Evolutionary conservation across 441 rosid species (phyloP).

Genomic region (Gossypium davidsonii): DNA sequence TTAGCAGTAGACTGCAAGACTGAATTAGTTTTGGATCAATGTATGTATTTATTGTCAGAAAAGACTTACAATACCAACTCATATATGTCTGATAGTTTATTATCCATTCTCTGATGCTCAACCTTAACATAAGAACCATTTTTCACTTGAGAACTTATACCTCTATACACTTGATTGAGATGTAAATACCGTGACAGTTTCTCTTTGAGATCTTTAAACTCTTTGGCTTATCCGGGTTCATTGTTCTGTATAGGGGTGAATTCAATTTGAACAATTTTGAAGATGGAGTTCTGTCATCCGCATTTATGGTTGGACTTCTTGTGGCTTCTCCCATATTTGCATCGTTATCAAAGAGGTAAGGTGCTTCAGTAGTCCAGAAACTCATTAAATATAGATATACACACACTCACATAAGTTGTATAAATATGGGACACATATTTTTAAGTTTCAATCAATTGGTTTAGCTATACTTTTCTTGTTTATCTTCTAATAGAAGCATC

Average conservation of each 20-base stretch:
- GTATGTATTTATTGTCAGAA: neutral
- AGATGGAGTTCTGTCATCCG: slow-evolving; percentile 88
- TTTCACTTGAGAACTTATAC: neutral
- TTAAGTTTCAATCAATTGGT: neutral
- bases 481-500: neutral
- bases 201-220: neutral
- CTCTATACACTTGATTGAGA: neutral
- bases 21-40: neutral
- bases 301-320: slow-evolving; percentile 97
- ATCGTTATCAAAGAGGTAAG: slow-evolving; percentile 74
- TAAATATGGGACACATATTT: neutral
- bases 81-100: neutral
- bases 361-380: neutral
- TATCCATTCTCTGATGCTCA: neutral
- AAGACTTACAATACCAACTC: neutral
- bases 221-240: neutral
- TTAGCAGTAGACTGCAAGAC: neutral
- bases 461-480: neutral
- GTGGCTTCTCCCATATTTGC: slow-evolving; percentile 92
- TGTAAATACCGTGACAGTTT: neutral
- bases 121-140: too few relatives aligned
- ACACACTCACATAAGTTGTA: neutral
- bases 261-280: slow-evolving; percentile 80
- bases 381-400: neutral
- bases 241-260: slow-evolving; percentile 50